Evolutionary conservation across 352 stramenopile species (phyloP), one percentile per base, ranked within the genome.

Genomic region (Globisporangium paroecandrum): DNA sequence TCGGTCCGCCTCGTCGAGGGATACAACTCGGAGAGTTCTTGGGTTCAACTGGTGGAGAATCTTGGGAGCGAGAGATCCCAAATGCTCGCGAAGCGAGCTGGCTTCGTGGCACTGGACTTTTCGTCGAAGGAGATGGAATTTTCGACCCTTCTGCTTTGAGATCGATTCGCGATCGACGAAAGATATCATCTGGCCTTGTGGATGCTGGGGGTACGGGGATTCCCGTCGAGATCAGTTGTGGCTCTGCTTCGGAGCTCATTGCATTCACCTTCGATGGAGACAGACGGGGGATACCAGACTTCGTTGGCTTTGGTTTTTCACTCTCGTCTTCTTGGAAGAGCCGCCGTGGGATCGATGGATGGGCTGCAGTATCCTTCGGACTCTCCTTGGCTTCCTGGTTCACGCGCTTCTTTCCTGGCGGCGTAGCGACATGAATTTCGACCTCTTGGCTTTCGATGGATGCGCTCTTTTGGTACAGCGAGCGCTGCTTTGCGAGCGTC

Each of bases 381-480:
- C 9, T 38, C 15, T n/a, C n/a, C 13, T n/a, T 43, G 3, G 2
- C 25, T 9, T 63, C 58, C 20, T 34, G 55, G 49, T 29, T 18
- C n/a, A 29, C 24, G 34, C 53, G 68, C 54, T 64, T 69, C 56
- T 71, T 78, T 57, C 55, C 51, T 20, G 73, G 60, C 9, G 67
- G 66, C 12, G 70, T 77, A 2, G 69, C 51, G 36, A 78, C 60
- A 53, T 77, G 71, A 62, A 82, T 79, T 46, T 85, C 66, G 18
- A 80, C 65, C 13, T 61, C 63, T 65, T 80, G 64, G 5, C 73
- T 70, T 18, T 58, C 46, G 64, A 64, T 18, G 38, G 66, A 66
- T 58, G 66, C 27, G 69, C 29, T 76, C 64, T 75, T 83, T n/a
- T 55, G 61, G 7, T 75, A 70, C 29, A 62, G 60, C 32, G 66